A percentile compares a stretch with the other conserved stretches of the same genome.
These are phyloP conservation scores for Globisporangium irregulare DNA, from an alignment of 352 stramenopile species.

Conservation along the genomic window DNA sequence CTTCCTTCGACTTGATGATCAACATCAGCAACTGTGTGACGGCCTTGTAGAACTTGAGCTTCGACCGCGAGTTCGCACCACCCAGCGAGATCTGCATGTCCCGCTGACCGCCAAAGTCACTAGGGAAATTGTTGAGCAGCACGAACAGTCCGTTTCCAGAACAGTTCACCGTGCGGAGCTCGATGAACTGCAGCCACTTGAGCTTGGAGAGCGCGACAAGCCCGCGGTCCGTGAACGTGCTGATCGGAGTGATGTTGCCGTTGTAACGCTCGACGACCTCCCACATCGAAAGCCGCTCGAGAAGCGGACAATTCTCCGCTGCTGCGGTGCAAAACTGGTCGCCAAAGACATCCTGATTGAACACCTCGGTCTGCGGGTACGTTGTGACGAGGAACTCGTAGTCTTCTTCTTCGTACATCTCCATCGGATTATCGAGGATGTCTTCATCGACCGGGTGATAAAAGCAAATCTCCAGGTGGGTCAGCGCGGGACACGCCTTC, in stretches of 20 bases:
- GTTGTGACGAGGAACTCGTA: slow-evolving; percentile 21
- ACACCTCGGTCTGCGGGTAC: slow-evolving; percentile 26
- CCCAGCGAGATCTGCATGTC: slow-evolving; percentile 26
- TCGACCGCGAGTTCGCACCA: slow-evolving; percentile 9
- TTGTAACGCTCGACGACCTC: slow-evolving; percentile 27
- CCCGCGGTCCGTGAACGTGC: slow-evolving; percentile 30
- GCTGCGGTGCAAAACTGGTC: slow-evolving; percentile 35
- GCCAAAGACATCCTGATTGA: slow-evolving; percentile 34
- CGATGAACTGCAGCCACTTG: slow-evolving; percentile 23
- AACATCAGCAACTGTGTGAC: slow-evolving; percentile 26
- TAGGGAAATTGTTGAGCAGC: slow-evolving; percentile 31
- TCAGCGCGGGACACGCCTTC: slow-evolving; percentile 33
- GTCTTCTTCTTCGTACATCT: slow-evolving; percentile 24
- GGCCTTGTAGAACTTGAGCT: slow-evolving; percentile 33
- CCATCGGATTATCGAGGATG: slow-evolving; percentile 18
- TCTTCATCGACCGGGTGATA: slow-evolving; percentile 35
- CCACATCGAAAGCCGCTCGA: slow-evolving; percentile 29
- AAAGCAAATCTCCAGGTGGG: slow-evolving; percentile 32
- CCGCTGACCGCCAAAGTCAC: slow-evolving; percentile 23
- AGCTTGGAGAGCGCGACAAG: slow-evolving; percentile 32
- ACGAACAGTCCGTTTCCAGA: slow-evolving; percentile 35
- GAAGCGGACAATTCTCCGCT: slow-evolving; percentile 23
- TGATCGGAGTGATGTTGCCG: slow-evolving; percentile 22
- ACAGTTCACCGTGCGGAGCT: slow-evolving; percentile 30
- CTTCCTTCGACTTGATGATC: slow-evolving; percentile 18